Conservation (phyloP, 257 asterid genomes). For the Prunella vulgaris region DNA sequence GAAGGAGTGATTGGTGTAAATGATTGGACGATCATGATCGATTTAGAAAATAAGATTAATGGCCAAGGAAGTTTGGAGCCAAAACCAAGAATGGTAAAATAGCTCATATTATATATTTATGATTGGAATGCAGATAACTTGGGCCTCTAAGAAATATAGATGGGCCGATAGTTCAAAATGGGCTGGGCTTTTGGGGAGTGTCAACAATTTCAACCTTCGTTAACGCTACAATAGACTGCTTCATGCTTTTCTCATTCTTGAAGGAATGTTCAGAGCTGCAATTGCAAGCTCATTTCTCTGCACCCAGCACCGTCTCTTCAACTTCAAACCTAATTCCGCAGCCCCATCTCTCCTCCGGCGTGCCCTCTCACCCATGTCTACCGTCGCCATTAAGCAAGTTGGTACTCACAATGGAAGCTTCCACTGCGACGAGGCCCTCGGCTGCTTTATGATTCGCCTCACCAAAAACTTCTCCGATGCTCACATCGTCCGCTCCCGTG, state of each 20-base stretch:
- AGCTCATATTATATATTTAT: too few species aligned
- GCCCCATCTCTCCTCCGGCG: constrained; percentile 10
- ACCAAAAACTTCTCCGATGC: constrained; percentile 62
- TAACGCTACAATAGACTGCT: background rate
- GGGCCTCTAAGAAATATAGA: too few species aligned
- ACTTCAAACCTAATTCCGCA: constrained; percentile 19
- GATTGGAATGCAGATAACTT: too few species aligned
- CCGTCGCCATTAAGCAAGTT: constrained; percentile 48
- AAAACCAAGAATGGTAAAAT: too few species aligned
- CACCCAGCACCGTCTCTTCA: constrained; percentile 29
- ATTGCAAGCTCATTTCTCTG: constrained; percentile 36
- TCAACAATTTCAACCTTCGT: background rate
- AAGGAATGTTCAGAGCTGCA: constrained; percentile 43
- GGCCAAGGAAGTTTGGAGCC: too few species aligned
- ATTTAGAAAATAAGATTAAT: too few species aligned
- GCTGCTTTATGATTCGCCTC: constrained; percentile 95
- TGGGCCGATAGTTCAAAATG: background rate
- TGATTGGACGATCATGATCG: too few species aligned
- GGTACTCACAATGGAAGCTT: constrained; percentile 97
- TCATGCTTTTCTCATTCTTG: background rate
- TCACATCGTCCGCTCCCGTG: constrained; percentile 77
- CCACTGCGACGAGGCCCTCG: constrained; percentile 97
- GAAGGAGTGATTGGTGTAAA: too few species aligned
- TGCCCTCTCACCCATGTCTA: constrained; percentile 41
- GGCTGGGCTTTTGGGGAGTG: background rate